These are phyloP conservation scores for Alnus rubra DNA, from an alignment of 306 rosid species.

Conservation along the genomic window DNA sequence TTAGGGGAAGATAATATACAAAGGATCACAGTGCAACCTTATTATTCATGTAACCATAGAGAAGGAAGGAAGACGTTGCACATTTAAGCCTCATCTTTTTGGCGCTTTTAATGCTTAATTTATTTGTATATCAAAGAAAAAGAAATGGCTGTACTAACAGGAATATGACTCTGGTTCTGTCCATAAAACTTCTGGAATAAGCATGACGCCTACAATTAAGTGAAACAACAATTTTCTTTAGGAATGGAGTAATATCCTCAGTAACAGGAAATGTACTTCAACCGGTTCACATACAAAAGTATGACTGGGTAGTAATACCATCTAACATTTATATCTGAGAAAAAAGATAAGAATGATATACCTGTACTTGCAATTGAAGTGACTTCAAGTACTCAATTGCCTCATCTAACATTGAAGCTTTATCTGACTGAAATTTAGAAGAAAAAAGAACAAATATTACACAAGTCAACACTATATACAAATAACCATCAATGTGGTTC, in stretches of 20 bases:
- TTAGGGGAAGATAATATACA: background rate
- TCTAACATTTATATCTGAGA: background rate
- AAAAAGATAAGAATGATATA: constrained; percentile 26
- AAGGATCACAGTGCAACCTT: background rate
- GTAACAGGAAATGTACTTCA: background rate
- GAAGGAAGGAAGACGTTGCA: background rate
- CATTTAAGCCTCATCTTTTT: background rate
- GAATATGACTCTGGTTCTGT: background rate
- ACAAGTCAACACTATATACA: background rate
- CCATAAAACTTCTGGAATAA: background rate
- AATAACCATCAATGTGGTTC: constrained; percentile 4
- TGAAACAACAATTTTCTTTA: background rate
- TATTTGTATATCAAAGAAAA: background rate
- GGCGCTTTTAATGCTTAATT: background rate
- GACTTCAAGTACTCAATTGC: constrained; percentile 88
- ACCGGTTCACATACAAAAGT: background rate
- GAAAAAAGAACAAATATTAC: background rate
- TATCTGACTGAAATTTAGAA: constrained; percentile 62
- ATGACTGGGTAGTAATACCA: background rate
- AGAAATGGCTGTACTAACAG: background rate
- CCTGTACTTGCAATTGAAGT: constrained; percentile 87
- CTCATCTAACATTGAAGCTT: constrained; percentile 95
- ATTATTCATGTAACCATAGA: background rate
- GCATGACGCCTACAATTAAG: background rate
- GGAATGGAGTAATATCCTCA: background rate